phyloP scores from a whole-genome alignment of 768 basidiomycete species.

The Tubosaeta sp. region DNA sequence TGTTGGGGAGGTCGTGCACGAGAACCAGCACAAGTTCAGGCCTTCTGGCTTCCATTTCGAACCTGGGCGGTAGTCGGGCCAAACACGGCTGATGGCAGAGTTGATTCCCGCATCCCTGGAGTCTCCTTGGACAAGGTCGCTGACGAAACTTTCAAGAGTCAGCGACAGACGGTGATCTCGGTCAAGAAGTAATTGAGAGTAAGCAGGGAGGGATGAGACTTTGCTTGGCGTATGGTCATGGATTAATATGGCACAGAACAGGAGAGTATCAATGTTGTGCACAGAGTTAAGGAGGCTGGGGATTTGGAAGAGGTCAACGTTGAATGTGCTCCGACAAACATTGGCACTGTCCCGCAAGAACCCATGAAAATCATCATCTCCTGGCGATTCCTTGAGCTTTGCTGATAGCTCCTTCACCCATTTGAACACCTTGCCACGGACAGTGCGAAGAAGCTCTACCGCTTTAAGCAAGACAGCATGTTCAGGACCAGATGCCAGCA shows the following conservation, averaged over 20 bases:
- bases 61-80: conserved; percentile 23
- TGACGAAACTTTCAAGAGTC: conserved; percentile 14
- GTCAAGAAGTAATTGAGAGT: conserved; percentile 18
- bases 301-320: conserved; percentile 15
- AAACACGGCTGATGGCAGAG: conserved; percentile 13
- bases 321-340: conserved; percentile 34
- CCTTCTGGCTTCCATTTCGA: conserved; percentile 9
- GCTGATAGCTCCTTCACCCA: conserved; percentile 35
- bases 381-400: conserved; percentile 15
- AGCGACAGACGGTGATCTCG: conserved; percentile 28
- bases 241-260: conserved; percentile 24
- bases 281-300: conserved; percentile 11
- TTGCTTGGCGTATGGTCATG: conserved; percentile 22
- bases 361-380: conserved; percentile 12
- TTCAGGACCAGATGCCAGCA: conserved; percentile 27
- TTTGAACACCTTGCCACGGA: conserved; percentile 27
- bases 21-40: no score
- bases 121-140: background rate
- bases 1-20: no score
- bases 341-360: conserved; percentile 34
- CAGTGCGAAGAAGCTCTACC: conserved; percentile 26
- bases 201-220: background rate
- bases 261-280: conserved; percentile 19
- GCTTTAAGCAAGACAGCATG: conserved; percentile 10
- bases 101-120: conserved; percentile 9